phyloP scores from a whole-genome alignment of 2,329 filamentous ascomycete genomes.

The Zymoseptoria crescenta region DNA sequence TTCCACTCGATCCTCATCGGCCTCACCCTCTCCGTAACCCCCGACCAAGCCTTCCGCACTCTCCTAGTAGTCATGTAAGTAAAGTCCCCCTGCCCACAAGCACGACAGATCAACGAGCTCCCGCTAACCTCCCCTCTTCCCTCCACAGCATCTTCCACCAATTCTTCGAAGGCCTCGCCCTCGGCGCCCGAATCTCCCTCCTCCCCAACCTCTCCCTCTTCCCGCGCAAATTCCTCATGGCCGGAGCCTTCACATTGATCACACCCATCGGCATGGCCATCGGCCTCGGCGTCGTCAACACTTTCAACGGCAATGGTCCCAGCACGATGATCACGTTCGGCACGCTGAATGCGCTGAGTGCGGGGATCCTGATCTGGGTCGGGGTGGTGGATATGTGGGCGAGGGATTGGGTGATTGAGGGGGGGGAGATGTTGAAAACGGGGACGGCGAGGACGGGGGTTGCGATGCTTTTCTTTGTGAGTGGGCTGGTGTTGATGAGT shows the following conservation, averaged over 20 bases:
- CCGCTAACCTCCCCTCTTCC: no score
- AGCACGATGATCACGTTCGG: constrained; percentile 73
- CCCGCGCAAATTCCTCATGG: constrained; percentile 65
- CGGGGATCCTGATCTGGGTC: constrained; percentile 65
- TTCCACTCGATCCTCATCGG: constrained; percentile 34
- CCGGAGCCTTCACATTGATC: constrained; percentile 62
- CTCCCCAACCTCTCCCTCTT: constrained; percentile 48
- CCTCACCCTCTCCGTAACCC: constrained; percentile 60
- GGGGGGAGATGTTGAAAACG: constrained; percentile 89
- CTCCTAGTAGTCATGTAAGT: constrained; percentile 58
- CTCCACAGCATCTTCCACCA: constrained; percentile 91
- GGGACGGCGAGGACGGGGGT: constrained; percentile 85
- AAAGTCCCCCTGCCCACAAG: no score
- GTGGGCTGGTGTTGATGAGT: constrained; percentile 59
- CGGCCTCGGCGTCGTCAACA: constrained; percentile 64
- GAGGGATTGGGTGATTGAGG: constrained; percentile 50
- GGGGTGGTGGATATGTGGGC: constrained; percentile 42
- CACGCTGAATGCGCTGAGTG: constrained; percentile 79
- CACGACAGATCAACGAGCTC: no score
- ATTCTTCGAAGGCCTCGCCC: constrained; percentile 83
- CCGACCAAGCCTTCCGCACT: constrained; percentile 53
- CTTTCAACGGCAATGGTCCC: constrained; percentile 53
- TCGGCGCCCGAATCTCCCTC: constrained; percentile 73
- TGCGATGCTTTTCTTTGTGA: constrained; percentile 68
- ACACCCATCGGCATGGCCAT: constrained; percentile 81